These are phyloP conservation scores for Eleusine indica DNA, from an alignment of 176 grass and related monocot species.

Conservation along the genomic window DNA sequence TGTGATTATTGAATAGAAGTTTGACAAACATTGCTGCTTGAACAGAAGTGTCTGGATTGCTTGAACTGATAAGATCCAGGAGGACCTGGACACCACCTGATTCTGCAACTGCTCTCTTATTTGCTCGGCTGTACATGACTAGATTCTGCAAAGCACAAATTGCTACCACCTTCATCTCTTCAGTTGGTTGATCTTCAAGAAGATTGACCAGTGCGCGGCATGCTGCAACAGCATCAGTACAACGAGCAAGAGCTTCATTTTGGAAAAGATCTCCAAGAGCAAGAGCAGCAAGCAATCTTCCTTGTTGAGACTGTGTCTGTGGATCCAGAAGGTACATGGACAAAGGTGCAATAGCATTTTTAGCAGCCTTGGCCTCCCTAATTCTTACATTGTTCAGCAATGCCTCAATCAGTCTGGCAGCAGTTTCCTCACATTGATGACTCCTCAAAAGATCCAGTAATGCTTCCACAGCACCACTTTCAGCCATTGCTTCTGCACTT, in stretches of 20 bases:
- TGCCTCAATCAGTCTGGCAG: slow-evolving; percentile 94
- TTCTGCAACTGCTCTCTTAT: slow-evolving; percentile 99
- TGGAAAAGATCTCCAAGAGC: slow-evolving; percentile 99
- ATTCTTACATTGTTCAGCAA: slow-evolving; percentile 99
- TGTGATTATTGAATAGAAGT: slow-evolving; percentile 96
- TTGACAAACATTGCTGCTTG: slow-evolving; percentile 99
- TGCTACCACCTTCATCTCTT: slow-evolving; percentile 99
- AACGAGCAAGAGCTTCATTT: slow-evolving; percentile 93
- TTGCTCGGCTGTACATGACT: slow-evolving; percentile 94
- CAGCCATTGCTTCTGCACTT: slow-evolving; percentile 98
- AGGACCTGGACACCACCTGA: slow-evolving; percentile 97
- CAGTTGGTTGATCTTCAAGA: slow-evolving; percentile 99
- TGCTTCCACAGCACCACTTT: slow-evolving; percentile 96
- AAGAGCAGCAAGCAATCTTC: slow-evolving; percentile 95
- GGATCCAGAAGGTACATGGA: slow-evolving; percentile 99
- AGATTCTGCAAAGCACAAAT: slow-evolving; percentile 98
- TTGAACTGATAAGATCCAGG: slow-evolving; percentile 95
- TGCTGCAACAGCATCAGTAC: slow-evolving; percentile 89
- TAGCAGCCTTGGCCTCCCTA: slow-evolving; percentile 93
- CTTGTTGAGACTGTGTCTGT: slow-evolving; percentile 98
- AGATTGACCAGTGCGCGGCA: slow-evolving; percentile 98
- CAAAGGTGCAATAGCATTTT: slow-evolving; percentile 96
- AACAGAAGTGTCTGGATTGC: slow-evolving; percentile 98
- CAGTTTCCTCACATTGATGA: slow-evolving; percentile 98
- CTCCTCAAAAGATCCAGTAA: slow-evolving; percentile 84